Percentiles rank a stretch among this genome's conserved stretches.
Evolutionary conservation across 2,329 filamentous ascomycete species (phyloP).

Genomic region (Chaetomiaceae sp.): DNA sequence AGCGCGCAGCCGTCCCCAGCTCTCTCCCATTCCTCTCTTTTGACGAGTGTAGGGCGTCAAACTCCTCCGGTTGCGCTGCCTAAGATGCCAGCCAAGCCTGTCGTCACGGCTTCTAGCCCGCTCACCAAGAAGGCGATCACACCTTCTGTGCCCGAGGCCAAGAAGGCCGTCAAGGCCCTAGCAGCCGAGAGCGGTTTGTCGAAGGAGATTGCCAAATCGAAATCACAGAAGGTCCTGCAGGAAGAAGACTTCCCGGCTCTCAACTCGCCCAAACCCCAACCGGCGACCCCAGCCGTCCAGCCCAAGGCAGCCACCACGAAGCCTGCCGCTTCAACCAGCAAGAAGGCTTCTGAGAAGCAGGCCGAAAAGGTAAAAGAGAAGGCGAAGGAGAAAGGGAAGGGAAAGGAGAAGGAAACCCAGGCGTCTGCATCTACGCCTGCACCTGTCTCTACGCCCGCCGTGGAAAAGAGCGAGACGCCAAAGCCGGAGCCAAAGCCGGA

Average conservation of each 20-base stretch:
- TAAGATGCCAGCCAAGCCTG: conserved; percentile 31
- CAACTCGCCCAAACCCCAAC: conserved; percentile 41
- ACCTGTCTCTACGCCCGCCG: conserved; percentile 20
- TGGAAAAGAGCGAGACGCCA: conserved; percentile 24
- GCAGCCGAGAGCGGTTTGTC: conserved; percentile 44
- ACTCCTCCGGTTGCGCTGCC: conserved; percentile 26
- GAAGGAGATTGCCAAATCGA: conserved; percentile 41
- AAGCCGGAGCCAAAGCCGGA: conserved; percentile 19
- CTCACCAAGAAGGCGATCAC: conserved; percentile 26
- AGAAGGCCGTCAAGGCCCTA: conserved; percentile 37
- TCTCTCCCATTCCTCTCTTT: conserved; percentile 22
- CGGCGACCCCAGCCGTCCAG: conserved; percentile 31
- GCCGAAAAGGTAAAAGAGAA: conserved; percentile 19
- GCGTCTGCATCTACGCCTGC: conserved; percentile 2
- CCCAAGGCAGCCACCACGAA: conserved; percentile 35
- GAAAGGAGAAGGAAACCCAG: conserved; percentile 7
- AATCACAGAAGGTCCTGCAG: conserved; percentile 42
- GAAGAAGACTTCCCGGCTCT: conserved; percentile 62
- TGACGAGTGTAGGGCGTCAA: conserved; percentile 18
- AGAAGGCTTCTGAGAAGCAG: conserved; percentile 28
- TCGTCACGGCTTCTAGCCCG: conserved; percentile 23
- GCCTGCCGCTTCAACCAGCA: conserved; percentile 32
- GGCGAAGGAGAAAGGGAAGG: conserved; percentile 13
- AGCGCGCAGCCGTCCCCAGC: conserved; percentile 36
- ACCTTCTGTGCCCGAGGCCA: conserved; percentile 23